phyloP scores from a whole-genome alignment of 768 basidiomycete species.

The Russula earlei region DNA sequence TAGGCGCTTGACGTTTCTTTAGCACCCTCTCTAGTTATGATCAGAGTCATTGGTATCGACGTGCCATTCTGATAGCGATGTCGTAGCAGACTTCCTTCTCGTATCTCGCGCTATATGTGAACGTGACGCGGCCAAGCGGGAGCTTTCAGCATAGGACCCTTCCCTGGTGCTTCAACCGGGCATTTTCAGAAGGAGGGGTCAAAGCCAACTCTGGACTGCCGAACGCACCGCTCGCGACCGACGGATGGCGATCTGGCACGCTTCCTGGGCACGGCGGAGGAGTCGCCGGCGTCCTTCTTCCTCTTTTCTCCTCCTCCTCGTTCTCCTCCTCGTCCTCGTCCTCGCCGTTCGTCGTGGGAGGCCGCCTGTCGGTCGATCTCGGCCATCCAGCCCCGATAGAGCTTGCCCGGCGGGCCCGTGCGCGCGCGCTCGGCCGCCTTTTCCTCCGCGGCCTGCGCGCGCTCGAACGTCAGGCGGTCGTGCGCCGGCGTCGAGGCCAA shows the following conservation, averaged over 20 bases:
- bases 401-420: not conserved
- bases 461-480: conserved; percentile 14
- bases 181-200: not conserved
- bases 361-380: not conserved
- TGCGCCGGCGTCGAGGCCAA: conserved; percentile 13
- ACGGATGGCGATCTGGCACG: not conserved
- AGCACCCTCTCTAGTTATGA: not conserved
- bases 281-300: not conserved
- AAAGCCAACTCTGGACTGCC: not conserved
- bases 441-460: conserved; percentile 12
- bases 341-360: not conserved
- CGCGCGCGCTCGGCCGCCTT: conserved; percentile 8
- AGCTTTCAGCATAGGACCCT: not conserved
- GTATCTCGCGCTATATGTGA: not conserved
- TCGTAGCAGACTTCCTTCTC: too few relatives aligned
- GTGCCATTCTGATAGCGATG: not conserved
- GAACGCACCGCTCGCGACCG: not conserved
- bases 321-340: too few relatives aligned
- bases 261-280: not conserved
- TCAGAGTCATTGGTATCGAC: not conserved
- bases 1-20: too few relatives aligned
- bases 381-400: conserved; percentile 7
- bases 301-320: too few relatives aligned
- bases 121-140: not conserved
- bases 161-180: not conserved